Percentiles rank a stretch among this genome's conserved stretches.
Conservation (phyloP, 768 basidiomycete genomes). For the Mycena olivaceomarginata region DNA sequence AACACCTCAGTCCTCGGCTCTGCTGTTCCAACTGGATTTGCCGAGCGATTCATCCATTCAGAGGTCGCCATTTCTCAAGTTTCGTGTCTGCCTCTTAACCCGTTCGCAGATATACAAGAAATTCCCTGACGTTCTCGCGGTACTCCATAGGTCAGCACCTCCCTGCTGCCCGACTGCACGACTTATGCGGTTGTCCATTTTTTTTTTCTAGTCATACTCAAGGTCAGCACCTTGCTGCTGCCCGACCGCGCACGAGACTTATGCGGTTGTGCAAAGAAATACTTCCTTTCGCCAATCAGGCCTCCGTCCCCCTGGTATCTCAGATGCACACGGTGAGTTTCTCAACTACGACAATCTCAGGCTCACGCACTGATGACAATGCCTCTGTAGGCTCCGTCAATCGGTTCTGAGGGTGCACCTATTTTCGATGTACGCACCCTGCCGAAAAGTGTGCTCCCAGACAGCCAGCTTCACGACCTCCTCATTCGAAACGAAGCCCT, state of each 20-base stretch:
- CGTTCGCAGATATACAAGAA: constrained; percentile 41
- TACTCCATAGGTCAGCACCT: no score
- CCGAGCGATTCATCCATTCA: constrained; percentile 47
- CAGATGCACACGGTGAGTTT: constrained; percentile 43
- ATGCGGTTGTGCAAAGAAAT: no score
- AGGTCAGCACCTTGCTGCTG: no score
- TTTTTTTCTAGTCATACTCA: no score
- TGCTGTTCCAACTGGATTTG: constrained; percentile 44
- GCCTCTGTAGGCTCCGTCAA: constrained; percentile 14
- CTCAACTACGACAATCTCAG: no score
- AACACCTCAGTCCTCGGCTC: constrained; percentile 44
- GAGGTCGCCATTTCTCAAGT: constrained; percentile 37
- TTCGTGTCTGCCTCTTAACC: background rate
- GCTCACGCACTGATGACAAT: background rate
- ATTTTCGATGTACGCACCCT: constrained; percentile 44
- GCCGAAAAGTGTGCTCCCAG: constrained; percentile 35
- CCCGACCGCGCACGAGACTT: no score
- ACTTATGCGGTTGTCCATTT: no score
- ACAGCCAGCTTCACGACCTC: constrained; percentile 39
- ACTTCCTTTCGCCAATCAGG: constrained; percentile 46
- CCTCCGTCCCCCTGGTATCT: constrained; percentile 34
- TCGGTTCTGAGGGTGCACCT: constrained; percentile 42
- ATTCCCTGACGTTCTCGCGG: constrained; percentile 44
- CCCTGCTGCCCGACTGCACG: no score
- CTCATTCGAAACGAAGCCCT: constrained; percentile 42